phyloP scores from a whole-genome alignment of 371 early-diverging fungal species.

The Chytridiales sp. region DNA sequence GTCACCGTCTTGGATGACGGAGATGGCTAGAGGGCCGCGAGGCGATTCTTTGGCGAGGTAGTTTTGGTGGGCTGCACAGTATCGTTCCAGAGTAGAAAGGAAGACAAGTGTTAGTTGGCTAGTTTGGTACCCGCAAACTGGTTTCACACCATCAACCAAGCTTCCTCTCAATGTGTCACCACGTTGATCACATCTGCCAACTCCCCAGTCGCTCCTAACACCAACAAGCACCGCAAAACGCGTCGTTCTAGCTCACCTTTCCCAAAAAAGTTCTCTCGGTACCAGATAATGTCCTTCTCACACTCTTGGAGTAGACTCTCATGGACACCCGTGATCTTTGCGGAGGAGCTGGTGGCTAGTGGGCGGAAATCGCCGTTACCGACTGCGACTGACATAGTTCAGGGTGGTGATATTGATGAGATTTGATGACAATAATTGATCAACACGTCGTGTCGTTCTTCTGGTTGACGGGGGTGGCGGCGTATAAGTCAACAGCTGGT shows the following conservation, averaged over 20 bases:
- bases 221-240: conserved; percentile 2
- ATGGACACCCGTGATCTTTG: conserved; percentile 55
- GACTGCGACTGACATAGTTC: conserved; percentile 39
- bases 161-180: background rate
- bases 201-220: background rate
- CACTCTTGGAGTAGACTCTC: conserved; percentile 57
- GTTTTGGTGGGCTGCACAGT: conserved; percentile 46
- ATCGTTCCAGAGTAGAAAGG: too few relatives aligned
- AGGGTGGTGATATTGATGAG: background rate
- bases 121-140: too few relatives aligned
- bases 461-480: too few relatives aligned
- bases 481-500: too few relatives aligned
- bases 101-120: too few relatives aligned
- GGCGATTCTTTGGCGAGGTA: conserved; percentile 46
- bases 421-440: too few relatives aligned
- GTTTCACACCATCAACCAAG: too few relatives aligned
- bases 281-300: conserved; percentile 59
- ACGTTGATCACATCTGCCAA: background rate
- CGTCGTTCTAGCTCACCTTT: conserved; percentile 38
- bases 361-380: conserved; percentile 46
- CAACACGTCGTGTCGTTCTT: too few relatives aligned
- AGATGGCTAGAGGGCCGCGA: conserved; percentile 56
- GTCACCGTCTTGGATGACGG: conserved; percentile 45
- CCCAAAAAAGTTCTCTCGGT: conserved; percentile 58
- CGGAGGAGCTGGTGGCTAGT: conserved; percentile 38